Base-by-base conservation (phyloP, 139 green algal genomes). In the Ulvella scutata region DNA sequence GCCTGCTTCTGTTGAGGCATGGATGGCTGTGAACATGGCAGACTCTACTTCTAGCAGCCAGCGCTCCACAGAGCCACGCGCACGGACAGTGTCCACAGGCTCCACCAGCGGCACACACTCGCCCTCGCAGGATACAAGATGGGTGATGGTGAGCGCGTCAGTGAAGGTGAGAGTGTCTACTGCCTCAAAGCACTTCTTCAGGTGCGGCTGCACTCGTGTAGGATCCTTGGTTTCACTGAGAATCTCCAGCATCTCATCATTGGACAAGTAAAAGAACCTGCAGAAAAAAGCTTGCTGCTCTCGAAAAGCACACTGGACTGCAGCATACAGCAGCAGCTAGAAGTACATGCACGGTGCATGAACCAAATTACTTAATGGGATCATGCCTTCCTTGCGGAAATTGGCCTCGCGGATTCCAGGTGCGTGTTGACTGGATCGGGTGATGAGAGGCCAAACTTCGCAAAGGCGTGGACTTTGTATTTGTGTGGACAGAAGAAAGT, bases 11-110 rank as follows among this genome's bases (percentile, higher is more conserved):
- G 76, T 82, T 9, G 83, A 76, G 20, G 86, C 77, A 44, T 87
- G 85, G 9, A 90, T 77, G 17, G 81, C 81, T 38, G 84, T 82
- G 28, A 91, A 85, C 87, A 91, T 91, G 62, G 72, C 60, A 29
- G 61, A 43, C 77, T 89, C 85, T 3, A 87, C 85, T 82, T 90
- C 78, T 37, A 88, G 37, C 73, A 91, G 83, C 87, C 87, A 91
- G 61, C 83, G 82, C 81, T 92, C 87, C n/a, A 92, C 87, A 7
- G 82, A 77, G 37, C 85, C 87, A 6, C 81, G 82, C 2, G 87
- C 84, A 40, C 77, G 62, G 1, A 76, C 72, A 0, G 85, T 85
- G 75, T 89, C 80, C 62, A 92, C 77, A 20, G 37, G 37, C 1
- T 78, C 74, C 75, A 81, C 83, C 62, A 92, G 81, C 3, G 82